Base-by-base conservation (phyloP, 1,139 yeast genomes). In the Tardiomyces depauwii region DNA sequence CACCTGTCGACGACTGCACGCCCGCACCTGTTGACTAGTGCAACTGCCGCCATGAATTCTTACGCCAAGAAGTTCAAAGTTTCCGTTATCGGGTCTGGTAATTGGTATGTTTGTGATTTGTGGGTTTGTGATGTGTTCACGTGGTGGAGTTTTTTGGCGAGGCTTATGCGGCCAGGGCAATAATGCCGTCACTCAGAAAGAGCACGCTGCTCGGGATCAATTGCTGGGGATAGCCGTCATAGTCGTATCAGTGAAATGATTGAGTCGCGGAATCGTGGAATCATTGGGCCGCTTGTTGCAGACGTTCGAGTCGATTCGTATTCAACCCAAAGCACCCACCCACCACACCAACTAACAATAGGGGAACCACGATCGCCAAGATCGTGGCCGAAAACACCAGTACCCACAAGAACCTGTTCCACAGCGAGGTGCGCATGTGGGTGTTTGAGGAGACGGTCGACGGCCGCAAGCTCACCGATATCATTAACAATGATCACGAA, bases 301-400 rank as follows among this genome's bases (percentile, higher is more conserved):
- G n/a, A n/a, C n/a, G n/a, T n/a, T n/a, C n/a, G n/a, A n/a, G n/a
- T n/a, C n/a, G n/a, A n/a, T n/a, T n/a, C n/a, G n/a, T n/a, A n/a
- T n/a, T n/a, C n/a, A n/a, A n/a, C n/a, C n/a, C n/a, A n/a, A n/a
- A n/a, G n/a, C n/a, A n/a, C n/a, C n/a, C n/a, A n/a, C n/a, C n/a
- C n/a, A n/a, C n/a, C n/a, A n/a, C n/a, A n/a, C n/a, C n/a, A n/a
- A n/a, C 25, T 21, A 21, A 21, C 25, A 21, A 21, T 10, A 30
- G 36, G 36, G 97, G 97, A 49, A 86, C 96, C 38, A 89, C 96
- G 6, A 88, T 89, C 47, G 96, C 96, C 53, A 89, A 89, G 68
- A 82, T 89, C 45, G 81, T 88, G 39, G 88, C 96, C 36, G 96
- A 89, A 66, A 88, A 87, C 67, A 71, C 89, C 42, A 72, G 71